Evolutionary conservation across 2,329 filamentous ascomycete genomes (phyloP).

Genomic region (Stromatinia cepivora): DNA sequence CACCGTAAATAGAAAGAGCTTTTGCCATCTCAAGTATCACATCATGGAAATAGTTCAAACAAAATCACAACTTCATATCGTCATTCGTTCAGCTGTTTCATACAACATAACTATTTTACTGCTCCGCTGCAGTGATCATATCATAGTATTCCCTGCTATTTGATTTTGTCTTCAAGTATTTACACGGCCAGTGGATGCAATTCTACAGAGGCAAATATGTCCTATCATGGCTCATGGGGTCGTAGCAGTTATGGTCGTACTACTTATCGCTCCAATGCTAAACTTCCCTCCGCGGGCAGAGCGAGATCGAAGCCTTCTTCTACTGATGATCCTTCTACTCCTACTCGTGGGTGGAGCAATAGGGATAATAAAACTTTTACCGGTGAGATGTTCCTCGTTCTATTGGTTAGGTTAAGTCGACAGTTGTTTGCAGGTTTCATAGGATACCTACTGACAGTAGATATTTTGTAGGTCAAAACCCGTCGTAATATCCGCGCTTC

Average conservation of each 20-base stretch:
- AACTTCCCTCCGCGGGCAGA: background rate
- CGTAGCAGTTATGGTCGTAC: constrained; percentile 3
- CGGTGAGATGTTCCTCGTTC: background rate
- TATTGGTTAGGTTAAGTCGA: background rate
- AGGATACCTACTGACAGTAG: background rate
- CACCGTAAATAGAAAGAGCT: background rate
- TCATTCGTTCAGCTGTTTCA: constrained; percentile 4
- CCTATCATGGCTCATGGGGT: constrained; percentile 19
- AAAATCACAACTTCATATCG: background rate
- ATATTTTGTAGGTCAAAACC: constrained; percentile 2
- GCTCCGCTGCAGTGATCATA: background rate
- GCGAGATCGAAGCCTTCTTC: constrained; percentile 17
- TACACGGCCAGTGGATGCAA: background rate
- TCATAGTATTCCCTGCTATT: constrained; percentile 11
- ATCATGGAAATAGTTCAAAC: background rate
- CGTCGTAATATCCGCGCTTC: constrained; percentile 26
- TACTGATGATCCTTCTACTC: background rate
- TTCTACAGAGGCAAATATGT: background rate
- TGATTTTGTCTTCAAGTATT: constrained; percentile 17
- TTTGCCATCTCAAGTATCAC: background rate
- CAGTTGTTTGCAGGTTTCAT: background rate
- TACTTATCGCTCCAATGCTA: background rate
- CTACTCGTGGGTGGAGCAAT: background rate
- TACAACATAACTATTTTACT: constrained; percentile 18
- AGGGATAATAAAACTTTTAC: background rate